These are phyloP conservation scores for Anisodus tanguticus DNA, from an alignment of 257 asterid genomes.

Conservation along the genomic window DNA sequence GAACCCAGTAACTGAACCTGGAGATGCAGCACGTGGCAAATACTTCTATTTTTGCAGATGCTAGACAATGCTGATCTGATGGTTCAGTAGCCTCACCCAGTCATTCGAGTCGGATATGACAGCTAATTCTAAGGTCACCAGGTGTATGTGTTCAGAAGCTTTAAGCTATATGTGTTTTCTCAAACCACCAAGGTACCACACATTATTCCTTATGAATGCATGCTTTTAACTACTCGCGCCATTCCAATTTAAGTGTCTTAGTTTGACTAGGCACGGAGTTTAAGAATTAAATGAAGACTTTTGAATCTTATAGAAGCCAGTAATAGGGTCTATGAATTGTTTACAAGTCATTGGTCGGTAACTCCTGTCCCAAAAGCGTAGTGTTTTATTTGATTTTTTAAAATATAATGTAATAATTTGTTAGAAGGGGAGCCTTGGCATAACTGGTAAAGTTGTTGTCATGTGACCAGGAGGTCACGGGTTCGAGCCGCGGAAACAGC, in stretches of 20 bases:
- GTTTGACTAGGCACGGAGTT: too few species aligned
- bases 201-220: neutral
- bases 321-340: neutral
- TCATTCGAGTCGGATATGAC: neutral
- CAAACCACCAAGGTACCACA: conserved; percentile 1
- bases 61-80: neutral
- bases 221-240: neutral
- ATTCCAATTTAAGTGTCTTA: too few species aligned
- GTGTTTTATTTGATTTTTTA: neutral
- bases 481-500: too few species aligned
- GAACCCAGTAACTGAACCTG: conserved; percentile 14
- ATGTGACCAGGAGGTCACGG: too few species aligned
- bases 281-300: too few species aligned
- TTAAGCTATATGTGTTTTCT: neutral
- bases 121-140: neutral
- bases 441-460: too few species aligned
- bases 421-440: too few species aligned
- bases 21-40: conserved; percentile 8
- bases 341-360: neutral
- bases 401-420: neutral
- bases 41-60: neutral
- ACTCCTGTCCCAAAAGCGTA: neutral
- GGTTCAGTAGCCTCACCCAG: neutral
- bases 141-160: neutral
- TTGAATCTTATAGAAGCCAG: neutral